These are phyloP conservation scores for Inosperma sp. DNA, from an alignment of 768 basidiomycete genomes.

Conservation along the genomic window DNA sequence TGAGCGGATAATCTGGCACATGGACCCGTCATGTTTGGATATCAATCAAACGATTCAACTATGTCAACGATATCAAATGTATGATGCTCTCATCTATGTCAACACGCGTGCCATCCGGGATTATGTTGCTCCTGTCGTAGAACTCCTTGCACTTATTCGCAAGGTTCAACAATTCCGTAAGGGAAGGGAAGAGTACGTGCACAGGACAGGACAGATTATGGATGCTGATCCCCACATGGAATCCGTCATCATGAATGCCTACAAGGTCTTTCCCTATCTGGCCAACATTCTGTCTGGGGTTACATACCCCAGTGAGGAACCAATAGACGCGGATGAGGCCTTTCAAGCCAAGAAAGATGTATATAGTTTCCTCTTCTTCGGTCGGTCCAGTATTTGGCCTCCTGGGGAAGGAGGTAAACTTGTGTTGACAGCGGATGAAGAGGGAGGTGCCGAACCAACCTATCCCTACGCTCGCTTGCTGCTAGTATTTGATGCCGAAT, in stretches of 20 bases:
- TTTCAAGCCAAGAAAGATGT: slow-evolving; percentile 64
- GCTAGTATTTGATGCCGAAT: slow-evolving; percentile 87
- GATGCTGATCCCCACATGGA: slow-evolving; percentile 44
- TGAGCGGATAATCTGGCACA: slow-evolving; percentile 93
- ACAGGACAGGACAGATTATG: slow-evolving; percentile 25
- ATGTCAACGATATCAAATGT: slow-evolving; percentile 78
- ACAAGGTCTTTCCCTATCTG: slow-evolving; percentile 90
- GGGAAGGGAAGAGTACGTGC: slow-evolving; percentile 28
- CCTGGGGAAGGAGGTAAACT: slow-evolving; percentile 63
- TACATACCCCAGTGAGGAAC: slow-evolving; percentile 80
- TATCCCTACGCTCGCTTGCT: slow-evolving; percentile 87
- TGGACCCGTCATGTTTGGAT: slow-evolving; percentile 86
- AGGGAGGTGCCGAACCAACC: slow-evolving; percentile 72
- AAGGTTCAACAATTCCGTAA: slow-evolving; percentile 55
- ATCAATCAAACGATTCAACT: slow-evolving; percentile 88
- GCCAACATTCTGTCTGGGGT: slow-evolving; percentile 76
- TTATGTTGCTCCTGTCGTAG: slow-evolving; percentile 84
- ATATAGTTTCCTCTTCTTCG: slow-evolving; percentile 82
- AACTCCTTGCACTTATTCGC: slow-evolving; percentile 73
- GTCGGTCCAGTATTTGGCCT: slow-evolving; percentile 77
- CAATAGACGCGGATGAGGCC: slow-evolving; percentile 61
- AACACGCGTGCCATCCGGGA: slow-evolving; percentile 87
- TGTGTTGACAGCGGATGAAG: slow-evolving; percentile 70
- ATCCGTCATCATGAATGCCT: slow-evolving; percentile 63
- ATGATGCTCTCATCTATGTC: slow-evolving; percentile 92